Conservation (phyloP, 176 grass and related monocot genomes). For the sorghum (Sorghum bicolor) region DNA sequence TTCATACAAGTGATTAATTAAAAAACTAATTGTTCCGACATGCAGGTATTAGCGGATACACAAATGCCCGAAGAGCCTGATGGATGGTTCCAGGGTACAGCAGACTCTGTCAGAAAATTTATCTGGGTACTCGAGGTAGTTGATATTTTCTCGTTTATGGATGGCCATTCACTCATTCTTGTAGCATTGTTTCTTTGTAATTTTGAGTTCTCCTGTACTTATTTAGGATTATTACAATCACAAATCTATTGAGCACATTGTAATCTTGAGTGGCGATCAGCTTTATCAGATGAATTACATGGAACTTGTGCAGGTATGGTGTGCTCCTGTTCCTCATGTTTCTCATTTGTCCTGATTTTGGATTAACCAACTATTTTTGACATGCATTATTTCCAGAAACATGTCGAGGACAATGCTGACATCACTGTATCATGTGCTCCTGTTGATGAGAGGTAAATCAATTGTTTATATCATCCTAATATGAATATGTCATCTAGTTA, state of each 20-base stretch:
- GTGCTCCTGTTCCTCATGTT: neutral
- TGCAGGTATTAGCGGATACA: conserved; percentile 73
- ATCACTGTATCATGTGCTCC: conserved; percentile 67
- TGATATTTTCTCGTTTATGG: neutral
- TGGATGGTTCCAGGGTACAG: conserved; percentile 80
- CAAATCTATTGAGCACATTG: conserved; percentile 57
- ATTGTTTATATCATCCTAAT: neutral
- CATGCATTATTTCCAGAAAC: conserved; percentile 48
- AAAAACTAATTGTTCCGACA: neutral
- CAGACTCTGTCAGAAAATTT: conserved; percentile 81
- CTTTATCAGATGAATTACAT: conserved; percentile 79
- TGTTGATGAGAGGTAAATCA: conserved; percentile 46
- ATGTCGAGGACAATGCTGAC: conserved; percentile 70
- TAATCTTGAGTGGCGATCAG: conserved; percentile 76
- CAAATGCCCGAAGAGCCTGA: conserved; percentile 61
- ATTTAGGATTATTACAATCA: conserved; percentile 63
- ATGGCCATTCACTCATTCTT: neutral
- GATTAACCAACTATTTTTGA: neutral
- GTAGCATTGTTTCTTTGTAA: neutral
- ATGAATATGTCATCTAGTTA: neutral
- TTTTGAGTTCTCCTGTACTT: neutral
- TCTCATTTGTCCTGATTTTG: neutral
- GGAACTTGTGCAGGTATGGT: conserved; percentile 59
- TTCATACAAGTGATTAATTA: neutral
- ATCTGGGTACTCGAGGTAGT: conserved; percentile 77